Evolutionary conservation across 805 yeast genomes (phyloP).

Genomic region (Metschnikowia chrysomelidarum): DNA sequence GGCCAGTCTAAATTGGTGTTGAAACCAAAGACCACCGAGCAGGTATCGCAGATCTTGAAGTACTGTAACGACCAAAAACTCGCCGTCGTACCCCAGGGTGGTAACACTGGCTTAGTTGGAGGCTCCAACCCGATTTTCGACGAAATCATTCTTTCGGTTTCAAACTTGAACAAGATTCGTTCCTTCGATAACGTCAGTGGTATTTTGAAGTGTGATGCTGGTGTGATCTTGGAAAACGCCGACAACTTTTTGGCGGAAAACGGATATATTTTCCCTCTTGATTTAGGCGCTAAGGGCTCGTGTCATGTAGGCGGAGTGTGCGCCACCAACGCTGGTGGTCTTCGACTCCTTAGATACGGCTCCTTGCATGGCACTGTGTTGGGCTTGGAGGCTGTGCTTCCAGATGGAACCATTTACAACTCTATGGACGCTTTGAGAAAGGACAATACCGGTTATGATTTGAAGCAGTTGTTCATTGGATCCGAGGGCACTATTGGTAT

Average conservation of each 20-base stretch:
- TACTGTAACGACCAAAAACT: slow-evolving; percentile 75
- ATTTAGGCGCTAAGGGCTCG: slow-evolving; percentile 94
- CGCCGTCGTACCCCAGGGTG: slow-evolving; percentile 96
- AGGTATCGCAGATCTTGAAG: slow-evolving; percentile 70
- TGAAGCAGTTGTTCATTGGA: slow-evolving; percentile 90
- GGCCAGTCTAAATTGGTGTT: slow-evolving; percentile 83
- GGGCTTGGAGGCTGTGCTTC: slow-evolving; percentile 89
- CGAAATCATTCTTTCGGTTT: slow-evolving; percentile 73
- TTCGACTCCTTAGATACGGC: slow-evolving; percentile 83
- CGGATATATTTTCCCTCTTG: slow-evolving; percentile 92
- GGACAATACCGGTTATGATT: slow-evolving; percentile 93
- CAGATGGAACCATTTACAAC: slow-evolving; percentile 79
- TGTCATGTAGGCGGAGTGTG: slow-evolving; percentile 95
- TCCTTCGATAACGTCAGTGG: slow-evolving; percentile 82
- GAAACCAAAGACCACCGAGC: slow-evolving; percentile 78
- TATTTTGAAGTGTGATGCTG: slow-evolving; percentile 85
- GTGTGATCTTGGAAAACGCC: slow-evolving; percentile 82
- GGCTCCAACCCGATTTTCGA: slow-evolving; percentile 92
- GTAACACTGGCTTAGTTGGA: slow-evolving; percentile 94
- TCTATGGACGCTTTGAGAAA: slow-evolving; percentile 85
- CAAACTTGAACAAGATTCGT: slow-evolving; percentile 72
- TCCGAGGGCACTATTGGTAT: slow-evolving; percentile 91
- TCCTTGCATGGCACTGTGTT: slow-evolving; percentile 89
- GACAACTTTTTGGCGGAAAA: slow-evolving; percentile 72
- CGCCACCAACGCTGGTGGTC: slow-evolving; percentile 96